Evolutionary conservation across 2,329 filamentous ascomycete species (phyloP).

Genomic region (Hymenoscyphus occultus): DNA sequence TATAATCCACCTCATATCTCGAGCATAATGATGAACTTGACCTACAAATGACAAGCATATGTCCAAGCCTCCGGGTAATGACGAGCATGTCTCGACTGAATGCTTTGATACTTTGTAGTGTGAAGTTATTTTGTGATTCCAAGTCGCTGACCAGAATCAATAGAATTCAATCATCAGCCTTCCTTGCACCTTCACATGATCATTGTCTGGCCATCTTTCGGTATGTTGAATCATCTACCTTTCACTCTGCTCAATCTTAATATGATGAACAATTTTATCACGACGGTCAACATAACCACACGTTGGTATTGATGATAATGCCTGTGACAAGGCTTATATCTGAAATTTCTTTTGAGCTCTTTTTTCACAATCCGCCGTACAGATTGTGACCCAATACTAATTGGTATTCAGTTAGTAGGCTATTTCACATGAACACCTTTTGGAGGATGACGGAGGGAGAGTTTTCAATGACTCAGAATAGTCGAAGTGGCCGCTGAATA

Average conservation of each 20-base stretch:
- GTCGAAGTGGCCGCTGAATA: neutral
- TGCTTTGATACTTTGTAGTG: slow-evolving; percentile 28
- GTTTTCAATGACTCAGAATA: neutral
- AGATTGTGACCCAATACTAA: neutral
- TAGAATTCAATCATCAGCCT: neutral
- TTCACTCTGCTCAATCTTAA: slow-evolving; percentile 36
- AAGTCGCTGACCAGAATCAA: slow-evolving; percentile 21
- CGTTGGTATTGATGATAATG: slow-evolving; percentile 71
- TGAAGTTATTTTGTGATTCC: slow-evolving; percentile 5
- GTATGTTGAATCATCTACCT: slow-evolving; percentile 19
- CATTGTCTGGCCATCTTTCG: slow-evolving; percentile 7
- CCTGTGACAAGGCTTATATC: slow-evolving; percentile 68
- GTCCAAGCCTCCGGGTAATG: slow-evolving; percentile 70
- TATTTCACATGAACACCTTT: neutral
- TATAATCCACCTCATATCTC: slow-evolving; percentile 20
- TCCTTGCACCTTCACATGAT: neutral
- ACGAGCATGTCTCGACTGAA: slow-evolving; percentile 53
- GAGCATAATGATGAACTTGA: slow-evolving; percentile 74
- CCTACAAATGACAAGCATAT: slow-evolving; percentile 92
- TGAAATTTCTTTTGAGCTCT: slow-evolving; percentile 29
- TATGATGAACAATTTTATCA: slow-evolving; percentile 76
- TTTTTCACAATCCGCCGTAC: neutral
- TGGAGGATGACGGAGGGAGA: neutral
- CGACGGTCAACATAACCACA: slow-evolving; percentile 84
- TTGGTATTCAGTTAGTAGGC: neutral